These are phyloP conservation scores for Wolfiporia cocos DNA, from an alignment of 1,284 basidiomycete genomes.

Conservation along the genomic window DNA sequence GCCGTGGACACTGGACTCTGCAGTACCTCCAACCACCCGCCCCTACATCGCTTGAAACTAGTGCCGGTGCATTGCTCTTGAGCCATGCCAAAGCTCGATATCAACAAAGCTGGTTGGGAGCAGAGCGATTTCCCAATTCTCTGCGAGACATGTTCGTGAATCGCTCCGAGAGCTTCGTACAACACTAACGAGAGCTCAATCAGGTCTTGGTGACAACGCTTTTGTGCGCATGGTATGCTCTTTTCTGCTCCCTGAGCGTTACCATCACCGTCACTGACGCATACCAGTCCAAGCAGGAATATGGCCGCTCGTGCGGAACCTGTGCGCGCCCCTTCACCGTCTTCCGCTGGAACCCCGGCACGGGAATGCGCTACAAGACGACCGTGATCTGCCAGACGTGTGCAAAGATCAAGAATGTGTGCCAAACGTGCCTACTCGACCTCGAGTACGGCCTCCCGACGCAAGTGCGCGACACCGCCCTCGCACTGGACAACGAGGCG, in stretches of 20 bases:
- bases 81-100: constrained; percentile 70
- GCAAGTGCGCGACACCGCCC: constrained; percentile 94
- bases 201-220: constrained; percentile 83
- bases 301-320: constrained; percentile 91
- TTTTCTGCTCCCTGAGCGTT: background rate
- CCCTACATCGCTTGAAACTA: too few relatives aligned
- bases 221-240: constrained; percentile 82
- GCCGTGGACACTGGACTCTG: too few relatives aligned
- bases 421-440: constrained; percentile 96
- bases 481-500: constrained; percentile 83
- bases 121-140: constrained; percentile 88
- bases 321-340: constrained; percentile 96
- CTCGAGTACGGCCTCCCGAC: constrained; percentile 95
- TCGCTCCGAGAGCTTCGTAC: background rate
- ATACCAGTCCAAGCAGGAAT: constrained; percentile 98
- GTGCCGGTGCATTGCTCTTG: too few relatives aligned
- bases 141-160: constrained; percentile 80
- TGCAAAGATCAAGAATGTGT: constrained; percentile 98
- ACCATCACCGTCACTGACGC: constrained; percentile 1
- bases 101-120: constrained; percentile 90
- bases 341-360: constrained; percentile 97
- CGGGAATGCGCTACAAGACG: constrained; percentile 91
- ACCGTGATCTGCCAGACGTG: constrained; percentile 99
- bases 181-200: too few relatives aligned
- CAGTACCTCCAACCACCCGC: too few relatives aligned